Evolutionary conservation across 768 basidiomycete genomes (phyloP).

Genomic region (Termitomyces sp.): DNA sequence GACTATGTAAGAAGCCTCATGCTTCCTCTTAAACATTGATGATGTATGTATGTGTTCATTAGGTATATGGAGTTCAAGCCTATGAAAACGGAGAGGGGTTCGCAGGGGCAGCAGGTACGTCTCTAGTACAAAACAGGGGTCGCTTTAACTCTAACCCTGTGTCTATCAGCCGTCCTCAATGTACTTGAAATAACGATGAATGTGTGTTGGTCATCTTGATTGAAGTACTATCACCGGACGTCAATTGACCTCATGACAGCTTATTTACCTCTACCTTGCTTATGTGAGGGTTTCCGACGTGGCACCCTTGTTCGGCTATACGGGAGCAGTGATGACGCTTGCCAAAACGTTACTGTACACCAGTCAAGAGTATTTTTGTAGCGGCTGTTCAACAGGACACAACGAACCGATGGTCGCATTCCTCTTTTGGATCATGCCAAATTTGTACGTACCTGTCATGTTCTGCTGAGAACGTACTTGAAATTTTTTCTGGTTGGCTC

Average conservation of each 20-base stretch:
- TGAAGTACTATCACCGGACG: not conserved
- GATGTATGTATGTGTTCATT: not conserved
- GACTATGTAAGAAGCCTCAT: constrained; percentile 20
- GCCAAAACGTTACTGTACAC: constrained; percentile 75
- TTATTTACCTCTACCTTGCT: constrained; percentile 57
- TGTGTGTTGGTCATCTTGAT: constrained; percentile 22
- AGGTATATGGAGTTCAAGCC: constrained; percentile 71
- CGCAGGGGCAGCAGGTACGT: constrained; percentile 64
- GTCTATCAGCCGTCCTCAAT: constrained; percentile 57
- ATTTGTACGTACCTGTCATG: constrained; percentile 42
- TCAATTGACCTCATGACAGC: constrained; percentile 19
- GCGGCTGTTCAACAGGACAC: constrained; percentile 59
- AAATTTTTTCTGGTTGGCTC: constrained; percentile 1
- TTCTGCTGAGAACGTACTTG: not conserved
- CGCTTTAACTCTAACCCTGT: constrained; percentile 2
- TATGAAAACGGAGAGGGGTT: constrained; percentile 63
- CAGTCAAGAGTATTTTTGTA: constrained; percentile 66
- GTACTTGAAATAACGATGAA: constrained; percentile 67
- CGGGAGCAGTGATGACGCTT: constrained; percentile 64
- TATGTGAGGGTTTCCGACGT: constrained; percentile 41
- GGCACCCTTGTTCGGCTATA: constrained; percentile 71
- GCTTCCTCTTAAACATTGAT: constrained; percentile 3
- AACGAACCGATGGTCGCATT: constrained; percentile 43
- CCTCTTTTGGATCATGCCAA: constrained; percentile 64
- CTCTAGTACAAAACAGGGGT: not conserved